Evolutionary conservation across 2,329 filamentous ascomycete genomes (phyloP).

Genomic region (Fusarium avenaceum): DNA sequence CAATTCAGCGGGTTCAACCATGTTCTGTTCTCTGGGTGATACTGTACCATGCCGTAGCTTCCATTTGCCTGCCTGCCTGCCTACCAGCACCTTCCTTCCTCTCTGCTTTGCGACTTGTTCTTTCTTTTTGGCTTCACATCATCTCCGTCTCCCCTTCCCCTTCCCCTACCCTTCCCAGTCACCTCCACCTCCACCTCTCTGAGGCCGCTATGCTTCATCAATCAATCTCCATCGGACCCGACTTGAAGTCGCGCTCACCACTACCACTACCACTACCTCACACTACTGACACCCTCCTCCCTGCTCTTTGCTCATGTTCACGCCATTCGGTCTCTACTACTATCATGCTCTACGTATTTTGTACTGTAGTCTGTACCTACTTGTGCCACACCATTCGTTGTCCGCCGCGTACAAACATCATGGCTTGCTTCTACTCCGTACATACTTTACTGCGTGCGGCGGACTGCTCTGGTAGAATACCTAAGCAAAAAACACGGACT

Average conservation of each 20-base stretch:
- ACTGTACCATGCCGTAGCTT: slow-evolving; percentile 36
- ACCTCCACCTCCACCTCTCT: slow-evolving; percentile 44
- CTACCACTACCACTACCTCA: slow-evolving; percentile 31
- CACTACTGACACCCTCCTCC: slow-evolving; percentile 49
- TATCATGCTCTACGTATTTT: slow-evolving; percentile 16
- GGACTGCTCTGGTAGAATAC: neutral
- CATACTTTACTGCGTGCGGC: slow-evolving; percentile 9
- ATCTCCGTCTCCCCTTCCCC: slow-evolving; percentile 8
- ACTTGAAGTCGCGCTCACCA: slow-evolving; percentile 41
- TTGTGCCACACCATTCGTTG: slow-evolving; percentile 47
- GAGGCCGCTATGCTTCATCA: slow-evolving; percentile 48
- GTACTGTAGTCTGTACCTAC: slow-evolving; percentile 11
- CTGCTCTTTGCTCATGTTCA: slow-evolving; percentile 34
- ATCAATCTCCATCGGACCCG: slow-evolving; percentile 43
- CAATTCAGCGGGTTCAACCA: slow-evolving; percentile 21
- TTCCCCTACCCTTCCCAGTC: slow-evolving; percentile 17
- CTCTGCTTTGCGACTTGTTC: neutral
- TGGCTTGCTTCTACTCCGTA: slow-evolving; percentile 9
- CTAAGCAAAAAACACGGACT: neutral
- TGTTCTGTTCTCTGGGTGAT: slow-evolving; percentile 36
- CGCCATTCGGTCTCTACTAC: slow-evolving; percentile 15
- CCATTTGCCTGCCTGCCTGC: slow-evolving; percentile 23
- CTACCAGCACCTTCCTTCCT: slow-evolving; percentile 18
- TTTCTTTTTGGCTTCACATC: slow-evolving; percentile 24
- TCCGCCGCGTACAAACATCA: slow-evolving; percentile 33